Evolutionary conservation across 2,329 filamentous ascomycete genomes (phyloP).

Genomic region (Talaromyces sp.): DNA sequence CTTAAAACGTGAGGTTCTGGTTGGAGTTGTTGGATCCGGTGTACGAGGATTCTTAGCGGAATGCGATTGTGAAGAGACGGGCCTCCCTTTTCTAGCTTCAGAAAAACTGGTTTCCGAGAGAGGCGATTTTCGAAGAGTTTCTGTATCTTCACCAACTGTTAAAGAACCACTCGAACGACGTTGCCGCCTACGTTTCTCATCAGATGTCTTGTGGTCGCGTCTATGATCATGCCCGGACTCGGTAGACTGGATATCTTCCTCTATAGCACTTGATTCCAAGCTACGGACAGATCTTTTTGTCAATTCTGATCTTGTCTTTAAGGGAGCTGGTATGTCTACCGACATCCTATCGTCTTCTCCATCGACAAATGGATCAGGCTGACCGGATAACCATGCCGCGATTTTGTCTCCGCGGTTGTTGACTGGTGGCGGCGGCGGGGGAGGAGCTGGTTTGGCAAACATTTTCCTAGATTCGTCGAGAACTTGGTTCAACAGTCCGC

Average conservation of each 20-base stretch:
- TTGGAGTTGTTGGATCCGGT: neutral
- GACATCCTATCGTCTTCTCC: conserved; percentile 31
- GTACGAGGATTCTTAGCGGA: neutral
- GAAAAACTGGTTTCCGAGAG: neutral
- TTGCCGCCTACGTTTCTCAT: neutral
- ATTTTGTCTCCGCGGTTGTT: conserved; percentile 46
- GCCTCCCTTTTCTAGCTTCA: neutral
- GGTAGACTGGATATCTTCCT: conserved; percentile 16
- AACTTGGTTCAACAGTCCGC: conserved; percentile 39
- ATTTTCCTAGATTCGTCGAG: conserved; percentile 41
- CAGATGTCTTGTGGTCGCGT: neutral
- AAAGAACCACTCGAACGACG: conserved; percentile 1
- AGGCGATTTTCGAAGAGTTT: neutral
- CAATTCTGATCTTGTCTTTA: conserved; percentile 37
- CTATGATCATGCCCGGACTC: conserved; percentile 10
- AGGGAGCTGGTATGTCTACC: conserved; percentile 35
- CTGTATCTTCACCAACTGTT: neutral
- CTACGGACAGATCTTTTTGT: conserved; percentile 19
- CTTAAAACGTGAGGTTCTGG: neutral
- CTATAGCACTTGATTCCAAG: conserved; percentile 17
- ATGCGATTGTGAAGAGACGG: neutral
- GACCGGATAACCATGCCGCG: conserved; percentile 57
- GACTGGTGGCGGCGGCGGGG: conserved; percentile 25
- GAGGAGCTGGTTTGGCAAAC: conserved; percentile 37
- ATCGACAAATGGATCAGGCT: conserved; percentile 52